phyloP scores from a whole-genome alignment of 108 stramenopile genomes.

The Discostella stelligeroides region DNA sequence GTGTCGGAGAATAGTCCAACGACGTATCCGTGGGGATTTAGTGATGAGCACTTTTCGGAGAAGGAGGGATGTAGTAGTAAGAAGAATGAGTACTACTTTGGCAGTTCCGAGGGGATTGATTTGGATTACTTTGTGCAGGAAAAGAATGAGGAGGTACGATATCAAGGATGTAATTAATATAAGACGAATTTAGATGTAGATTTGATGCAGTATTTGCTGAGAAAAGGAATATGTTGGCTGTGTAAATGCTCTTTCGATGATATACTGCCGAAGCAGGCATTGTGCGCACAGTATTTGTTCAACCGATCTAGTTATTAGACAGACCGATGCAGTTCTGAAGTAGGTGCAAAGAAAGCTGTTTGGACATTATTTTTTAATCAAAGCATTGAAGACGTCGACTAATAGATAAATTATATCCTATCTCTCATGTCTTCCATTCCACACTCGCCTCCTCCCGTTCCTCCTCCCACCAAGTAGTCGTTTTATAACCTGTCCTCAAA shows the following conservation, averaged over 20 bases:
- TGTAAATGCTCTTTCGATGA: too few species aligned
- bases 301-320: too few species aligned
- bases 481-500: conserved; percentile 88
- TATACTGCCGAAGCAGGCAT: too few species aligned
- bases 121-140: conserved; percentile 43
- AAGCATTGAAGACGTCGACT: too few species aligned
- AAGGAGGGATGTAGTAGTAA: neutral
- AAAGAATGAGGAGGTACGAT: neutral
- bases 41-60: conserved; percentile 29
- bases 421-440: conserved; percentile 80
- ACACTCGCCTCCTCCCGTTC: conserved; percentile 78
- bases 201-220: too few species aligned
- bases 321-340: too few species aligned
- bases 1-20: conserved; percentile 36
- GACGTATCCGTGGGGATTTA: conserved; percentile 45
- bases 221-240: too few species aligned
- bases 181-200: neutral
- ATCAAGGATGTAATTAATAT: conserved; percentile 5
- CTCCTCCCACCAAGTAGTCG: conserved; percentile 94
- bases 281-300: too few species aligned
- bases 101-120: conserved; percentile 28
- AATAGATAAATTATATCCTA: too few species aligned
- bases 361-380: too few species aligned
- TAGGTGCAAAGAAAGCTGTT: too few species aligned
- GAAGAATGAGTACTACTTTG: conserved; percentile 11